These are phyloP conservation scores for Blastobotrys capitulatus DNA, from an alignment of 1,139 yeast genomes.

Conservation along the genomic window DNA sequence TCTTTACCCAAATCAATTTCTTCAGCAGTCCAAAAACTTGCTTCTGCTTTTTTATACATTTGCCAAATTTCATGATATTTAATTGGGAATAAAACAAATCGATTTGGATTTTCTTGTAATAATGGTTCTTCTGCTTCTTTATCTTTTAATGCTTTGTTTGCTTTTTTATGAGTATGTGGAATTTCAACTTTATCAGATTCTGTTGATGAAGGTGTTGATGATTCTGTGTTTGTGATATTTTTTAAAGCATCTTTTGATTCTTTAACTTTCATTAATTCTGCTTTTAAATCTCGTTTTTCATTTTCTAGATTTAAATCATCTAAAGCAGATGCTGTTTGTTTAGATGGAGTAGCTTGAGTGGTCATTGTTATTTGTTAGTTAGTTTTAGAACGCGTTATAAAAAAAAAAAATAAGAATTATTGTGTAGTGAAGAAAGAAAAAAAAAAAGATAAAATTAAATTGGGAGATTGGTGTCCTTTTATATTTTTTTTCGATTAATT, in stretches of 20 bases:
- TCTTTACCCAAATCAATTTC: conserved; percentile 96
- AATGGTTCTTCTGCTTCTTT: conserved; percentile 86
- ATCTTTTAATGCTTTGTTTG: conserved; percentile 50
- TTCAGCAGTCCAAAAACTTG: conserved; percentile 99
- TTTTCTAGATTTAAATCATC: conserved; percentile 28
- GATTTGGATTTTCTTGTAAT: conserved; percentile 74
- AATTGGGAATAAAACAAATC: conserved; percentile 96
- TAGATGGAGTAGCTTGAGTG: conserved; percentile 36
- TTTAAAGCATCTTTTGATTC: conserved; percentile 12
- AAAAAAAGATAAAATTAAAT: conserved; percentile 1
- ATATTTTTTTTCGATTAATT: background rate
- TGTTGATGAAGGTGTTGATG: conserved; percentile 18
- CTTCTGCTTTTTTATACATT: conserved; percentile 98
- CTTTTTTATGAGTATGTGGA: conserved; percentile 17
- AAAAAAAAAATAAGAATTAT: conserved; percentile 10
- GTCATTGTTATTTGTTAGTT: conserved; percentile 9
- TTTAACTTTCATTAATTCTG: conserved; percentile 18
- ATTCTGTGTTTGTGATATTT: conserved; percentile 1
- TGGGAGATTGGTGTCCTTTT: conserved; percentile 1
- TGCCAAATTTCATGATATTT: conserved; percentile 98
- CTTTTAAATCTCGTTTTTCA: conserved; percentile 19
- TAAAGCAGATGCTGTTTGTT: conserved; percentile 36
- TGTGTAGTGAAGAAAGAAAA: conserved; percentile 1
- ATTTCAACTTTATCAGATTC: conserved; percentile 18
- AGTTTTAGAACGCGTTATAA: background rate